phyloP scores from a whole-genome alignment of 352 stramenopile genomes.

The Phytophthora kernoviae region DNA sequence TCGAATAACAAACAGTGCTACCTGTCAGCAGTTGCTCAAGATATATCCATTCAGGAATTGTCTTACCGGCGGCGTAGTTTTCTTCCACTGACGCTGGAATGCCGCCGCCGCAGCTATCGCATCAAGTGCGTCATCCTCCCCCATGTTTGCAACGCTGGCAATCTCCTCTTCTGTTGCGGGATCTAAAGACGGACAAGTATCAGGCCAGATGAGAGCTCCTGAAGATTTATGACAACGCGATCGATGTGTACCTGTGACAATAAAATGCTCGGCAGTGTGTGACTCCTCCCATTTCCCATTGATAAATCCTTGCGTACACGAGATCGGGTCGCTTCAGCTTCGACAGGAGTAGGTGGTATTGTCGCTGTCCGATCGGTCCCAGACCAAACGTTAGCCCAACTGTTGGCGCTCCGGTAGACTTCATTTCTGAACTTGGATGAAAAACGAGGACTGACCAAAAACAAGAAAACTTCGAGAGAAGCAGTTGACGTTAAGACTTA shows the following conservation, averaged over 20 bases:
- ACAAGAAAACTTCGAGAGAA: conserved; percentile 1
- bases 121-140: conserved; percentile 53
- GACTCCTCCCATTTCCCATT: conserved; percentile 69
- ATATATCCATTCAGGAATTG: neutral
- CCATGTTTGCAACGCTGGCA: conserved; percentile 63
- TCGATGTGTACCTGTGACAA: conserved; percentile 43
- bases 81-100: conserved; percentile 69
- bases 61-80: conserved; percentile 61
- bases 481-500: too few species aligned
- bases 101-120: conserved; percentile 67
- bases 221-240: neutral
- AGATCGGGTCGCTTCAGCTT: conserved; percentile 62
- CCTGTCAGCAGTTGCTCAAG: neutral
- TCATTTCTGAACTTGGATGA: conserved; percentile 11
- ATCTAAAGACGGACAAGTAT: conserved; percentile 31
- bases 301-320: conserved; percentile 74
- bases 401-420: conserved; percentile 10
- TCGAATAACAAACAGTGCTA: neutral
- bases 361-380: conserved; percentile 12
- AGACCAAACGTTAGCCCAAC: conserved; percentile 11
- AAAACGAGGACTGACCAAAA: conserved; percentile 16
- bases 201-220: too few species aligned
- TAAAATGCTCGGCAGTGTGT: conserved; percentile 43
- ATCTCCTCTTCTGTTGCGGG: conserved; percentile 77
- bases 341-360: conserved; percentile 41